Evolutionary conservation across 2,329 filamentous ascomycete species (phyloP).

Genomic region (Emericellopsis atlantica): DNA sequence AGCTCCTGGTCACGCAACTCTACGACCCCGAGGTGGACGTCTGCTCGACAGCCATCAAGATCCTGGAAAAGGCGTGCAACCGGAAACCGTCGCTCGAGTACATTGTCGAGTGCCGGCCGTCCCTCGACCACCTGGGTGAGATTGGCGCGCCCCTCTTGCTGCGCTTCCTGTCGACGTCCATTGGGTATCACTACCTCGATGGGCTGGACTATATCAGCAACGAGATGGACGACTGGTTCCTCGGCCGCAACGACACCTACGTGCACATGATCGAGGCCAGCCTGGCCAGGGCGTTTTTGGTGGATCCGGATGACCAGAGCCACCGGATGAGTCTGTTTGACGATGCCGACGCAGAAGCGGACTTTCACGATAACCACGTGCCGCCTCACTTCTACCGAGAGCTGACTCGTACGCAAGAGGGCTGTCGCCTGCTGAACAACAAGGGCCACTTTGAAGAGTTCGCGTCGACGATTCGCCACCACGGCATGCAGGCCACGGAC

Average conservation of each 20-base stretch:
- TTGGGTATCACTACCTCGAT: slow-evolving; percentile 94
- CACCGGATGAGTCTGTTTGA: slow-evolving; percentile 46
- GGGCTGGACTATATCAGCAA: slow-evolving; percentile 97
- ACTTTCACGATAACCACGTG: slow-evolving; percentile 53
- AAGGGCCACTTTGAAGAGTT: slow-evolving; percentile 98
- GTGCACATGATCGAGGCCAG: slow-evolving; percentile 93
- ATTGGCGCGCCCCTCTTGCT: slow-evolving; percentile 88
- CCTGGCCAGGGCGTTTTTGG: slow-evolving; percentile 71
- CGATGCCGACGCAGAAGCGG: slow-evolving; percentile 41
- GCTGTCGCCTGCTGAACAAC: slow-evolving; percentile 76
- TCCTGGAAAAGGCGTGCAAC: slow-evolving; percentile 94
- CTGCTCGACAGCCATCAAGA: slow-evolving; percentile 91
- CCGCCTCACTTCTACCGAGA: slow-evolving; percentile 98
- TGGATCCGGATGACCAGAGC: slow-evolving; percentile 45
- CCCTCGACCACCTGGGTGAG: slow-evolving; percentile 88
- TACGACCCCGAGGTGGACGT: slow-evolving; percentile 97
- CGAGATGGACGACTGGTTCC: slow-evolving; percentile 99
- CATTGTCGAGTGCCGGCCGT: slow-evolving; percentile 90
- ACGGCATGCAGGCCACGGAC: slow-evolving; percentile 76
- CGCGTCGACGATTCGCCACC: slow-evolving; percentile 73
- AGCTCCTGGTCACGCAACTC: slow-evolving; percentile 90
- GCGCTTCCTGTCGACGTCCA: slow-evolving; percentile 87
- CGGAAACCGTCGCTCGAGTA: slow-evolving; percentile 84
- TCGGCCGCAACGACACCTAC: slow-evolving; percentile 93
- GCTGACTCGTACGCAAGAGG: slow-evolving; percentile 82